A percentile compares a stretch with the other conserved stretches of the same genome.
Conservation (phyloP, 805 yeast genomes). For the Clavispora fructus region DNA sequence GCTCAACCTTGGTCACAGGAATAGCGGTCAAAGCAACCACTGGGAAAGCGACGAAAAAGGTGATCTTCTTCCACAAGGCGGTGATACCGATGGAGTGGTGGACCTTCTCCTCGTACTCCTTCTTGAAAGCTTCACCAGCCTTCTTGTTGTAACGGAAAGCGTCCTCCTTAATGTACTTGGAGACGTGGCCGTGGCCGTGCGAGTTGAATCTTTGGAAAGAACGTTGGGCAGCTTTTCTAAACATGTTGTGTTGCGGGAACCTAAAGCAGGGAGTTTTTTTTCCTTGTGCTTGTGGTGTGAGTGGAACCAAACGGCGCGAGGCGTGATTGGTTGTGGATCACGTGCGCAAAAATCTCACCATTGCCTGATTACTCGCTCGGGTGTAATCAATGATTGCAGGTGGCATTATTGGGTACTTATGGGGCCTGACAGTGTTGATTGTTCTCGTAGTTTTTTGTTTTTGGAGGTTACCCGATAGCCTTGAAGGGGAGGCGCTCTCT, state of each 20-base stretch:
- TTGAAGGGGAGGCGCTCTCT: too few relatives aligned
- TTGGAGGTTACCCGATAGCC: too few relatives aligned
- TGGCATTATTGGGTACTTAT: too few relatives aligned
- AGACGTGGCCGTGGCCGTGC: constrained; percentile 38
- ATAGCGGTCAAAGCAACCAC: constrained; percentile 69
- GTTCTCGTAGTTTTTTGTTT: too few relatives aligned
- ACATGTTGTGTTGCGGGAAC: constrained; percentile 21
- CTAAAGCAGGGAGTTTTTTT: background rate
- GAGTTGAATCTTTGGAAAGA: constrained; percentile 36
- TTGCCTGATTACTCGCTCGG: background rate
- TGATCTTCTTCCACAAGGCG: constrained; percentile 78
- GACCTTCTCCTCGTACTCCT: constrained; percentile 55
- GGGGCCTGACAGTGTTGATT: too few relatives aligned
- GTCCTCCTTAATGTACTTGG: constrained; percentile 35
- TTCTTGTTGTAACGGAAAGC: constrained; percentile 46
- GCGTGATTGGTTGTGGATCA: constrained; percentile 9
- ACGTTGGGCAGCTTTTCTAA: constrained; percentile 32
- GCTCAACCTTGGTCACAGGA: constrained; percentile 77
- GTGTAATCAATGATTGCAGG: too few relatives aligned
- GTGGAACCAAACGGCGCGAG: constrained; percentile 3
- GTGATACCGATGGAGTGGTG: constrained; percentile 80
- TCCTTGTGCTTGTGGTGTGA: background rate
- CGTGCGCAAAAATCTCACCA: constrained; percentile 4
- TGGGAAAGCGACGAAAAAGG: constrained; percentile 77
- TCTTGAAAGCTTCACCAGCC: constrained; percentile 68